Evolutionary conservation across 78 protist genomes (phyloP).

Genomic region (Diacronema lutheri): DNA sequence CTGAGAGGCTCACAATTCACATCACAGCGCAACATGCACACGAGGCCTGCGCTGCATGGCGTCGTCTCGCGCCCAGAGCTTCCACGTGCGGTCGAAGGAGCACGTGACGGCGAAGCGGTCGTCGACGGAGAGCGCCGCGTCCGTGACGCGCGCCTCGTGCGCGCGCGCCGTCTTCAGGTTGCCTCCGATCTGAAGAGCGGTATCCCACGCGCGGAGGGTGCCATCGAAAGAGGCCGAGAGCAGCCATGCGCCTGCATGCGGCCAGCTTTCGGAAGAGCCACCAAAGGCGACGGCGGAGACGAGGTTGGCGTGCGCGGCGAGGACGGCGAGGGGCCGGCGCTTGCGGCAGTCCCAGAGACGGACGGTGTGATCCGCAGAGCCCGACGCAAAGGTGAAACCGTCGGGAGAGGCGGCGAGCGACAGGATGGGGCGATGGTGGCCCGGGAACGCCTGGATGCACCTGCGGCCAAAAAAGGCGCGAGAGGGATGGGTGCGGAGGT

Average conservation of each 20-base stretch:
- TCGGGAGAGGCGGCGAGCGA: constrained; percentile 67
- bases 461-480: neutral
- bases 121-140: neutral
- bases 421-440: constrained; percentile 65
- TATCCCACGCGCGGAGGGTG: neutral
- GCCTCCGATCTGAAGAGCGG: neutral
- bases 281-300: constrained; percentile 48
- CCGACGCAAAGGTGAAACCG: constrained; percentile 63
- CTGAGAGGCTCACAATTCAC: no score
- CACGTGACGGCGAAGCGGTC: neutral
- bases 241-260: neutral
- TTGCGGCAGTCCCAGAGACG: constrained; percentile 75
- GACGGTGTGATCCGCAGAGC: constrained; percentile 64
- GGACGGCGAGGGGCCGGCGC: neutral
- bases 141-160: constrained; percentile 19
- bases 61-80: no score
- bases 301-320: constrained; percentile 64
- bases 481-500: no score
- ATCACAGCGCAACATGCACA: no score
- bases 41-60: no score
- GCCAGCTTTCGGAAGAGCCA: neutral
- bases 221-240: constrained; percentile 18
- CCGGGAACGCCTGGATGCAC: constrained; percentile 32
- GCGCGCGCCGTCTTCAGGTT: constrained; percentile 3
- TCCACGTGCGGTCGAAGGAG: constrained; percentile 7